Evolutionary conservation across 148 eudicot species (phyloP).

Genomic region (Rheum nobile): DNA sequence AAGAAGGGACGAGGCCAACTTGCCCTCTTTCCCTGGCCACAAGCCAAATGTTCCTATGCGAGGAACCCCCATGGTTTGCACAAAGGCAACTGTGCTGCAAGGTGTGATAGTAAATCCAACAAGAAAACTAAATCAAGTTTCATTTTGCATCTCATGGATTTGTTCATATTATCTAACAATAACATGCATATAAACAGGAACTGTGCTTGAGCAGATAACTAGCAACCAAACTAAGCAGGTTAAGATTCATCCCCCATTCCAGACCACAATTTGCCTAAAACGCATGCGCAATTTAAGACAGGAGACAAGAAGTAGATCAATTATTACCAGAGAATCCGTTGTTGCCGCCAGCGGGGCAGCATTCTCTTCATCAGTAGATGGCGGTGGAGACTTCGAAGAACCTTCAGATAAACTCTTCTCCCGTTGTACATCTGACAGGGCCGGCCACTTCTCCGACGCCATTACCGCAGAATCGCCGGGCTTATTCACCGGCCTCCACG

Average conservation of each 20-base stretch:
- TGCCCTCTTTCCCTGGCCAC: background rate
- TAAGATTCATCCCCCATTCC: background rate
- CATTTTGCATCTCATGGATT: background rate
- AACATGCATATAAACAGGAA: conserved; percentile 1
- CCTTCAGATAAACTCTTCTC: conserved; percentile 15
- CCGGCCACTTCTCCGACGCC: conserved; percentile 41
- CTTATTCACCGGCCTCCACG: conserved; percentile 22
- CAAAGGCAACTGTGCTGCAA: background rate
- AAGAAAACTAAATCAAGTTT: background rate
- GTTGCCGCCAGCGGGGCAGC: conserved; percentile 8
- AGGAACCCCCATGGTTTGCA: background rate
- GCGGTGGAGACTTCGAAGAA: conserved; percentile 7
- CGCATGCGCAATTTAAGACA: background rate
- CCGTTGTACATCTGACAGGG: conserved; percentile 32
- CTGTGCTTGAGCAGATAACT: background rate
- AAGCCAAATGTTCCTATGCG: background rate
- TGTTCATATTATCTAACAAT: background rate
- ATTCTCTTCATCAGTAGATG: background rate
- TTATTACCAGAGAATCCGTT: conserved; percentile 9
- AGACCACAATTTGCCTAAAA: background rate
- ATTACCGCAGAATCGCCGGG: conserved; percentile 12
- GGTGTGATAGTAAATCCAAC: background rate
- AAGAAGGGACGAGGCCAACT: too few species aligned
- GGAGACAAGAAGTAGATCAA: background rate
- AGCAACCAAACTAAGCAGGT: background rate